These are phyloP conservation scores for Tripterygium wilfordii DNA, from an alignment of 177 flowering plant genomes.

Conservation along the genomic window DNA sequence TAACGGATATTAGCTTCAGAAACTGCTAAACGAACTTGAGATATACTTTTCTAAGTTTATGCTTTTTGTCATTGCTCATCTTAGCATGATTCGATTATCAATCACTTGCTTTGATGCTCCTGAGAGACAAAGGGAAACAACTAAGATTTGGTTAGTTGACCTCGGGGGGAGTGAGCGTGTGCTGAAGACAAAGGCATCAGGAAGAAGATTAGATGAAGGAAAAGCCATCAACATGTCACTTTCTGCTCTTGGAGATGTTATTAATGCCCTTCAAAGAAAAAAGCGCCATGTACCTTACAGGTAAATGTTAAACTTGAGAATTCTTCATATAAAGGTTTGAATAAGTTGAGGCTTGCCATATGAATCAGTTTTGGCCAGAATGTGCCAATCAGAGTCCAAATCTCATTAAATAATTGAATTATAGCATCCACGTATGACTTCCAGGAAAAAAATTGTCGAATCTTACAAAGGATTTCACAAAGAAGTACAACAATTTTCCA, in stretches of 20 bases:
- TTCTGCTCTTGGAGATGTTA: slow-evolving; percentile 75
- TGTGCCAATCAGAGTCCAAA: too few relatives aligned
- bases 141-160: slow-evolving; percentile 67
- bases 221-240: slow-evolving; percentile 69
- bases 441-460: too few relatives aligned
- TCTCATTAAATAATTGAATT: too few relatives aligned
- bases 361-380: too few relatives aligned
- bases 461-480: too few relatives aligned
- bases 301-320: slow-evolving; percentile 18
- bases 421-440: too few relatives aligned
- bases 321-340: too few relatives aligned
- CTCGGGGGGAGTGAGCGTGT: slow-evolving; percentile 79
- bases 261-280: slow-evolving; percentile 52
- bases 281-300: slow-evolving; percentile 56
- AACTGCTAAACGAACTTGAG: neutral
- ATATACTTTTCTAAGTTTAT: neutral
- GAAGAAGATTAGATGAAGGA: slow-evolving; percentile 66
- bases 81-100: slow-evolving; percentile 56
- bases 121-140: slow-evolving; percentile 44
- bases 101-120: slow-evolving; percentile 36
- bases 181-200: slow-evolving; percentile 52
- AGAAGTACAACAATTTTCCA: too few relatives aligned
- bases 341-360: too few relatives aligned
- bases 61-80: slow-evolving; percentile 5
- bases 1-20: neutral